Percentiles rank a stretch among this genome's conserved stretches.
Evolutionary conservation across 2,329 filamentous ascomycete genomes (phyloP).

Genomic region (Aspergillus ochraceoroseus): DNA sequence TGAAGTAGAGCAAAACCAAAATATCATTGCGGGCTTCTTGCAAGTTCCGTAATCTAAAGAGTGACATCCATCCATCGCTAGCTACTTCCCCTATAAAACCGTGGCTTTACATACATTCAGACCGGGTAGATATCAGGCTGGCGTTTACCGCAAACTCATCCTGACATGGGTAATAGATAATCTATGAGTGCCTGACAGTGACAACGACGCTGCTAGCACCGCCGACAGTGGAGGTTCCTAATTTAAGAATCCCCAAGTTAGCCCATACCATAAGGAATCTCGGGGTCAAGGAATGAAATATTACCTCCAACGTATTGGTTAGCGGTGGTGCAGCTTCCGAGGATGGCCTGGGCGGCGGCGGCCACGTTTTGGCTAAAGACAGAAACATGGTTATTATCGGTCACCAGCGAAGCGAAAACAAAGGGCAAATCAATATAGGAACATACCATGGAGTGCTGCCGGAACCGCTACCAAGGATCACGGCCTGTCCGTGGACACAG

Average conservation of each 20-base stretch:
- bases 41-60: conserved; percentile 9
- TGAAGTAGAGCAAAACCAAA: too few relatives aligned
- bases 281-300: too few relatives aligned
- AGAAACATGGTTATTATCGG: neutral
- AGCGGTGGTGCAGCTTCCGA: conserved; percentile 9
- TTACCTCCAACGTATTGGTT: conserved; percentile 8
- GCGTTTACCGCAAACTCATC: neutral
- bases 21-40: too few relatives aligned
- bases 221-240: conserved; percentile 6
- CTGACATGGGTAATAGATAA: neutral
- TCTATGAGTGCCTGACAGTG: conserved; percentile 6
- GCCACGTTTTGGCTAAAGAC: conserved; percentile 10
- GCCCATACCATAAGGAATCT: neutral
- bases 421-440: too few relatives aligned
- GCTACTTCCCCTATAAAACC: neutral
- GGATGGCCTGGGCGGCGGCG: conserved; percentile 5
- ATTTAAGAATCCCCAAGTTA: neutral
- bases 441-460: conserved; percentile 4
- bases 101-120: conserved; percentile 3
- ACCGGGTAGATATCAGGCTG: neutral
- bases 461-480: conserved; percentile 5
- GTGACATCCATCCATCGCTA: conserved; percentile 5
- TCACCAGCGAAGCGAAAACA: neutral
- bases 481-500: neutral
- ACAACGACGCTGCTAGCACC: conserved; percentile 5